Evolutionary conservation across 2,329 filamentous ascomycete genomes (phyloP).

Genomic region (Aspergillus tamarii): DNA sequence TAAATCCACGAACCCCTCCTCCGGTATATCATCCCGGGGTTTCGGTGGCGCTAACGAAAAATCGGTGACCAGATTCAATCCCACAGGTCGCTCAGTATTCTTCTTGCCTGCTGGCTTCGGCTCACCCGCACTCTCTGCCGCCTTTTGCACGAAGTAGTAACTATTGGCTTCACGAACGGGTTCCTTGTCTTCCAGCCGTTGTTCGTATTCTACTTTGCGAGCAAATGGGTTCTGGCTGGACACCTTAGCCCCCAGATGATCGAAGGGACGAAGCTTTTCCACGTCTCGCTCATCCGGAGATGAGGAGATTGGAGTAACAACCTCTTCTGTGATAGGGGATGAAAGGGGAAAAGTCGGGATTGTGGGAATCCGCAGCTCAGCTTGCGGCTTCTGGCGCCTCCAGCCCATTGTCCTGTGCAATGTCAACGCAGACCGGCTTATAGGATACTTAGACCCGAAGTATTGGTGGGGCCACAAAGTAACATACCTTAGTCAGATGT

Average conservation of each 20-base stretch:
- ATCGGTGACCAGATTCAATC: slow-evolving; percentile 48
- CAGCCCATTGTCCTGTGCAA: slow-evolving; percentile 26
- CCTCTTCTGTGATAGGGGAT: slow-evolving; percentile 48
- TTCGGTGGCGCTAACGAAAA: slow-evolving; percentile 32
- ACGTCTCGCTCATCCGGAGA: slow-evolving; percentile 32
- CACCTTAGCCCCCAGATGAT: slow-evolving; percentile 31
- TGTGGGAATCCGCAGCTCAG: slow-evolving; percentile 33
- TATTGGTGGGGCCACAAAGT: neutral
- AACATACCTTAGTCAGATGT: neutral
- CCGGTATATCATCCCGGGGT: slow-evolving; percentile 15
- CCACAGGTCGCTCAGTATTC: slow-evolving; percentile 35
- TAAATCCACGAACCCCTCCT: slow-evolving; percentile 38
- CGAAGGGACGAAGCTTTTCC: slow-evolving; percentile 34
- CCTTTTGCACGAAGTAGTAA: neutral
- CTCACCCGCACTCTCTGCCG: neutral
- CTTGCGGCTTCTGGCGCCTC: slow-evolving; percentile 28
- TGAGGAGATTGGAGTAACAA: slow-evolving; percentile 42
- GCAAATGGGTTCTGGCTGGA: slow-evolving; percentile 23
- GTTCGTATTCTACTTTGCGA: slow-evolving; percentile 7
- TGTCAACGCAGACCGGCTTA: slow-evolving; percentile 15
- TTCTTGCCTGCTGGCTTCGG: slow-evolving; percentile 18
- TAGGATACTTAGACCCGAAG: neutral
- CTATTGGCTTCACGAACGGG: neutral
- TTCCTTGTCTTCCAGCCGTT: slow-evolving; percentile 1
- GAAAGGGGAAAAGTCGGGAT: slow-evolving; percentile 46